Evolutionary conservation across 208 protist genomes (phyloP).

Genomic region (Wallacemonas collosoma): DNA sequence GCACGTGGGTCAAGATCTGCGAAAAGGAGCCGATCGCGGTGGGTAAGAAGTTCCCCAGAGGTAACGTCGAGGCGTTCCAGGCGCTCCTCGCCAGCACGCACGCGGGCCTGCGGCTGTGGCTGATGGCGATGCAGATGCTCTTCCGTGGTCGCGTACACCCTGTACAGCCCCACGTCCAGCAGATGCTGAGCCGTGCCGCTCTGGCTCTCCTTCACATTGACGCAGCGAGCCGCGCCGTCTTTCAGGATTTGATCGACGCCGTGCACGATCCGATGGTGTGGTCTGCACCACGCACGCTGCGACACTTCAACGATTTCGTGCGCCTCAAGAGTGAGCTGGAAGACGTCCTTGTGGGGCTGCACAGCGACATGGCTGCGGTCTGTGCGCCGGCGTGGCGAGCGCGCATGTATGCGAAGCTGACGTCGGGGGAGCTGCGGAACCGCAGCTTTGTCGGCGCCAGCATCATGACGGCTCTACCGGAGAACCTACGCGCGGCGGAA

Average conservation of each 20-base stretch:
- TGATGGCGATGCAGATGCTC: slow-evolving; percentile 45
- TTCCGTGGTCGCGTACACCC: slow-evolving; percentile 33
- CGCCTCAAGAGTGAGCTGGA: slow-evolving; percentile 38
- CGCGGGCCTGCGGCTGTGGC: slow-evolving; percentile 49
- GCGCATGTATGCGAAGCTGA: slow-evolving; percentile 8
- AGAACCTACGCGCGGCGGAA: slow-evolving; percentile 25
- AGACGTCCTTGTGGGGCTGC: slow-evolving; percentile 30
- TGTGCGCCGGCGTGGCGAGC: slow-evolving; percentile 22
- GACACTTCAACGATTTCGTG: slow-evolving; percentile 49
- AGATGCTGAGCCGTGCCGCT: slow-evolving; percentile 28
- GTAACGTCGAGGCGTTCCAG: slow-evolving; percentile 16
- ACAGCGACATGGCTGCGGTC: slow-evolving; percentile 33
- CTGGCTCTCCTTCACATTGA: slow-evolving; percentile 36
- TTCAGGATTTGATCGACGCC: slow-evolving; percentile 70
- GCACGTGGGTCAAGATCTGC: slow-evolving; percentile 14
- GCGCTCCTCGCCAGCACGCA: slow-evolving; percentile 14
- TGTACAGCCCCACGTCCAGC: slow-evolving; percentile 29
- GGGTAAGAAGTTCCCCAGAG: slow-evolving; percentile 12
- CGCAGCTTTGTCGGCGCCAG: slow-evolving; percentile 28
- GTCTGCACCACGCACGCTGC: slow-evolving; percentile 30
- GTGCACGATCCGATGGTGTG: slow-evolving; percentile 37
- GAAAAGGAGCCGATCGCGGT: slow-evolving; percentile 15
- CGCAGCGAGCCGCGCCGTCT: slow-evolving; percentile 33
- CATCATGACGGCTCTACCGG: slow-evolving; percentile 18
- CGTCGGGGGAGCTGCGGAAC: slow-evolving; percentile 18